These are phyloP conservation scores for Phellinidium pouzarii DNA, from an alignment of 1,284 basidiomycete species.

Conservation along the genomic window DNA sequence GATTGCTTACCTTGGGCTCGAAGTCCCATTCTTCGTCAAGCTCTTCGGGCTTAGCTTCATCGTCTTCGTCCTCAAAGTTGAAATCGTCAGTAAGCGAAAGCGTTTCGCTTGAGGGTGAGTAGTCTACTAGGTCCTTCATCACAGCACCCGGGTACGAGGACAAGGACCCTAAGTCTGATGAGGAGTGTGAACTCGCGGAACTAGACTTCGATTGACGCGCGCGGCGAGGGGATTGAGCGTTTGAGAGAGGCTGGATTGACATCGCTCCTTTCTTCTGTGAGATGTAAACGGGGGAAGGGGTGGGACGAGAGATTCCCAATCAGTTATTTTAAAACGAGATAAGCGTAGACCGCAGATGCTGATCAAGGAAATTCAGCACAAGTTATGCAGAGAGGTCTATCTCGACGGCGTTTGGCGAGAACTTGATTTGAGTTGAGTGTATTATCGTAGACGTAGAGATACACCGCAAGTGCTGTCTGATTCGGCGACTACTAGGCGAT, in stretches of 20 bases:
- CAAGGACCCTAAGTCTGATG: background rate
- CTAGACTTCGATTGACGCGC: constrained; percentile 4
- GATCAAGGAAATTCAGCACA: too few relatives aligned
- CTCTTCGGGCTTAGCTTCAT: constrained; percentile 6
- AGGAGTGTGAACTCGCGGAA: constrained; percentile 1
- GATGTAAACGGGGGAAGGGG: too few relatives aligned
- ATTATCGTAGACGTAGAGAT: too few relatives aligned
- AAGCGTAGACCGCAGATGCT: too few relatives aligned
- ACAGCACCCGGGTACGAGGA: background rate
- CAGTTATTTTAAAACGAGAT: too few relatives aligned
- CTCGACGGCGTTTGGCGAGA: too few relatives aligned
- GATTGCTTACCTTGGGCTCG: constrained; percentile 8
- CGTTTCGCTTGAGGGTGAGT: constrained; percentile 12
- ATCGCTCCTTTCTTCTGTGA: background rate
- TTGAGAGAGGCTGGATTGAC: background rate
- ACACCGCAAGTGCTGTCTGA: too few relatives aligned
- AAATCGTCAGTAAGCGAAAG: constrained; percentile 7
- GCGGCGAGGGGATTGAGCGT: background rate
- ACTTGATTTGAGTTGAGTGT: too few relatives aligned
- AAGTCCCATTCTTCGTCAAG: constrained; percentile 18
- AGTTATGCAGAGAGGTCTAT: too few relatives aligned
- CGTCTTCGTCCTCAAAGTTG: background rate
- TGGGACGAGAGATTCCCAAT: too few relatives aligned
- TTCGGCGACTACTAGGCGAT: too few relatives aligned
- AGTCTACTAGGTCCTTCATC: background rate